Evolutionary conservation across 345 rosid species (phyloP), one percentile per base, ranked within the genome.

Genomic region (Acer negundo): DNA sequence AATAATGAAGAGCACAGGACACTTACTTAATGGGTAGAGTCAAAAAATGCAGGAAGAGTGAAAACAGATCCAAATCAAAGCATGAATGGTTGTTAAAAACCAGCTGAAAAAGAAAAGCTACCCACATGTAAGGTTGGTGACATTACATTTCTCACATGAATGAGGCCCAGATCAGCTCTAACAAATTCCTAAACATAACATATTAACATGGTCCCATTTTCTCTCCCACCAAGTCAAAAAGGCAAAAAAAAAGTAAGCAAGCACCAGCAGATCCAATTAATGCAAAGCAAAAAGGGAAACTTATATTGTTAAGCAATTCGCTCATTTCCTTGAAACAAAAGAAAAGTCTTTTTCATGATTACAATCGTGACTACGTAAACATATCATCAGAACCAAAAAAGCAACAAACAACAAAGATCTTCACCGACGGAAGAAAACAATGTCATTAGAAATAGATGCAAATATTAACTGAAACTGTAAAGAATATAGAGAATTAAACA

Each of bases 121-220:
- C 19, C 67, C 13, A 80, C 77, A 74, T 55, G 19, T 31, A 40
- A 24, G 67, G 42, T 62, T 74, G 31, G 73, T 56, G 58, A 75
- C 49, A 77, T 78, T 46, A 62, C 46, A 24, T 31, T 78, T 80
- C 24, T 80, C 91, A 82, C 90, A 83, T 86, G 90, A 71, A 81
- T 42, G 55, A 85, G 89, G 65, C 86, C 89, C 85, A 35, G 38
- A 6, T 35, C 7, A 72, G 74, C 55, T 28, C 64, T 72, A 75
- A 26, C 82, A 23, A 67, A 79, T 77, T 56, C 80, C 76, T 73
- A 42, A 35, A 13, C 44, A 15, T 56, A 35, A 15, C 58, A 1
- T 35, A 35, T 35, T 26, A 9, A 16, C 4, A 23, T 16, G 64
- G 78, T 44, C 75, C 70, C 78, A 58, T 68, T 51, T 40, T 71